A percentile compares a stretch with the other conserved stretches of the same genome.
These are phyloP conservation scores for Artomyces pyxidatus DNA, from an alignment of 768 basidiomycete species.

Conservation along the genomic window DNA sequence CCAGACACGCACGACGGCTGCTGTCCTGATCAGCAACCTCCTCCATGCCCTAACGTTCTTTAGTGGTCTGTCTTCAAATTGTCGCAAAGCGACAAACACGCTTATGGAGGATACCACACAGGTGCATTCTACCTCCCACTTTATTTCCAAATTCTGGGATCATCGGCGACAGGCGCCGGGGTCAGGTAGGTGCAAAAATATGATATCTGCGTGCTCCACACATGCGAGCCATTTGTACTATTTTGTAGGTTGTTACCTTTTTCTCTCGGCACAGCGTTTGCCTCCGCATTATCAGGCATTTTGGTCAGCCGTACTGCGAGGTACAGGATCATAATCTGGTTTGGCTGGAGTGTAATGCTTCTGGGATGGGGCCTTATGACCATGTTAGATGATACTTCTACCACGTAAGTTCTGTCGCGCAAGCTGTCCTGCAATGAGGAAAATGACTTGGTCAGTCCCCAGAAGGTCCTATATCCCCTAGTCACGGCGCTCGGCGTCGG, in stretches of 20 bases:
- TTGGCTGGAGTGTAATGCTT: constrained; percentile 43
- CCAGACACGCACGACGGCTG: constrained; percentile 61
- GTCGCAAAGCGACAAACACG: not conserved
- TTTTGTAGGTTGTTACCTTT: constrained; percentile 59
- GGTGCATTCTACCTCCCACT: constrained; percentile 65
- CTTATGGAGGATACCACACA: constrained; percentile 9
- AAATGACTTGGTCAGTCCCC: constrained; percentile 28
- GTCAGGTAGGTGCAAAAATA: constrained; percentile 43
- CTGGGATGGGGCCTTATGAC: constrained; percentile 68
- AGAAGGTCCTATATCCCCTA: constrained; percentile 53
- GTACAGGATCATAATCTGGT: constrained; percentile 58
- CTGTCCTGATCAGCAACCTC: constrained; percentile 49
- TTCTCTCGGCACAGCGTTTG: constrained; percentile 49
- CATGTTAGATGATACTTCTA: constrained; percentile 49
- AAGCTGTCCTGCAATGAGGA: not conserved
- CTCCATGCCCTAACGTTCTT: constrained; percentile 63
- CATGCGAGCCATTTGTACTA: not conserved
- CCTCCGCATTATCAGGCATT: constrained; percentile 51
- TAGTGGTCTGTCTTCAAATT: constrained; percentile 30
- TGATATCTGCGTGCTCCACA: too few relatives aligned
- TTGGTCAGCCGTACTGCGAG: constrained; percentile 39
- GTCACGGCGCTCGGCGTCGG: constrained; percentile 58
- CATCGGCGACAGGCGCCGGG: constrained; percentile 64
- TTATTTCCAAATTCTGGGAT: constrained; percentile 72
- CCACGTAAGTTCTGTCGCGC: constrained; percentile 16